These are phyloP conservation scores for Talaromyces proteolyticus DNA, from an alignment of 495 filamentous ascomycete genomes.

Conservation along the genomic window DNA sequence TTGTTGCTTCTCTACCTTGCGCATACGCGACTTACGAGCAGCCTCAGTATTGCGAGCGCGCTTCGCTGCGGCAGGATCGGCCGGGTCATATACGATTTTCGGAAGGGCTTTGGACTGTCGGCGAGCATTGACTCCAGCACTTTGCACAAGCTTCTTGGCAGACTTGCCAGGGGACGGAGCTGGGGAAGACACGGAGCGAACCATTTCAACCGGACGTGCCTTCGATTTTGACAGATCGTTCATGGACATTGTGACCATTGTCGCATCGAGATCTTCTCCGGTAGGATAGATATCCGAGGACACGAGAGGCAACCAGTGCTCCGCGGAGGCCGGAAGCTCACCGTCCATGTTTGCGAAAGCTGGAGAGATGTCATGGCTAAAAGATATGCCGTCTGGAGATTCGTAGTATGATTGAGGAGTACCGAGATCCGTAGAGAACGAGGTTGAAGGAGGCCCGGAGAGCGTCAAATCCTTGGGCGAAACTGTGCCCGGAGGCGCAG, in stretches of 20 bases:
- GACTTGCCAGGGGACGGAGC: neutral
- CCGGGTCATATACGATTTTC: constrained; percentile 51
- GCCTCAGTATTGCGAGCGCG: constrained; percentile 93
- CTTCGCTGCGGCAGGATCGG: constrained; percentile 78
- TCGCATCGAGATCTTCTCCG: constrained; percentile 30
- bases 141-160: neutral
- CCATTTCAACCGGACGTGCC: constrained; percentile 9
- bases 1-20: constrained; percentile 53
- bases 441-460: constrained; percentile 78
- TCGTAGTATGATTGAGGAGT: constrained; percentile 73
- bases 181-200: constrained; percentile 1
- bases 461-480: constrained; percentile 72
- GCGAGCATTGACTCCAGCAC: neutral
- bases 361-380: constrained; percentile 71
- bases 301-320: constrained; percentile 58
- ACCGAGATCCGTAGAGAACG: constrained; percentile 77
- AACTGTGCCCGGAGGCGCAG: constrained; percentile 52
- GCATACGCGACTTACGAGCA: constrained; percentile 86
- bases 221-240: neutral
- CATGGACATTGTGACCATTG: constrained; percentile 3
- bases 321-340: constrained; percentile 22
- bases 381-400: constrained; percentile 53
- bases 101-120: constrained; percentile 60
- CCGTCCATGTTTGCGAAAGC: constrained; percentile 32
- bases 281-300: constrained; percentile 41